Base-by-base conservation (phyloP, 192 early-diverging fungal species). In the Gonapodya prolifera region DNA sequence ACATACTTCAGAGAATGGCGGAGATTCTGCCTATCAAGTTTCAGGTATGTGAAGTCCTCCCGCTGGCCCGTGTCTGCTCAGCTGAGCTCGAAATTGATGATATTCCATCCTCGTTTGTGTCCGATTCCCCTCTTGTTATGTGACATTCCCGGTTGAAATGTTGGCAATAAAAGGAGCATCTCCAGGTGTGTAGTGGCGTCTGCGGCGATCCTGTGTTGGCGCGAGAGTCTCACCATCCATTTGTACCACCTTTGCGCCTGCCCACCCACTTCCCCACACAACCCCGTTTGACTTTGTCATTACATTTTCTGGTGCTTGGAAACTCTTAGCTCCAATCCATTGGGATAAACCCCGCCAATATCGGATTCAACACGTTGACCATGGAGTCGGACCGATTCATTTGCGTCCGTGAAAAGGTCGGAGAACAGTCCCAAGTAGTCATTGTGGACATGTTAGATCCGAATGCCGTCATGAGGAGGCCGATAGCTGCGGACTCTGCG, bases 361-460 rank as follows among this genome's bases (percentile, higher is more conserved):
- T 99, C 81, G 92, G 94, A 78, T 99, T 99, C 86, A 96, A 96
- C 83, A 97, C 94, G 23, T 87, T 99, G 77, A 99, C 97, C 75
- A 92, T 99, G 85, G 95, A 99, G 83, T 97, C 96, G 2, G 96
- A 99, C 84, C 93, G 95, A 79, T 99, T 94, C 84, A 97, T 99
- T 80, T 97, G 96, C 86, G 91, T 98, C 34, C 93, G 97, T 71
- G 97, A 99, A 81, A 92, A 92, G 76, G 89, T 92, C 70, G 90
- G 91, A 79, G 86, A 92, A 78, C 89, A 88, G 79, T 92, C 92
- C 85, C 93, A 95, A 80, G 95, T 98, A 34, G 95, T 95, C 69
- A 96, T 99, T 78, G 88, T 99, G 35, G 97, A 99, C 85, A 85
- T 99, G 86, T 87, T 89, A 75, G 91, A 98, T 78, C 89, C 91